Evolutionary conservation across 2,329 filamentous ascomycete genomes (phyloP).

Genomic region (Penicillium freii): DNA sequence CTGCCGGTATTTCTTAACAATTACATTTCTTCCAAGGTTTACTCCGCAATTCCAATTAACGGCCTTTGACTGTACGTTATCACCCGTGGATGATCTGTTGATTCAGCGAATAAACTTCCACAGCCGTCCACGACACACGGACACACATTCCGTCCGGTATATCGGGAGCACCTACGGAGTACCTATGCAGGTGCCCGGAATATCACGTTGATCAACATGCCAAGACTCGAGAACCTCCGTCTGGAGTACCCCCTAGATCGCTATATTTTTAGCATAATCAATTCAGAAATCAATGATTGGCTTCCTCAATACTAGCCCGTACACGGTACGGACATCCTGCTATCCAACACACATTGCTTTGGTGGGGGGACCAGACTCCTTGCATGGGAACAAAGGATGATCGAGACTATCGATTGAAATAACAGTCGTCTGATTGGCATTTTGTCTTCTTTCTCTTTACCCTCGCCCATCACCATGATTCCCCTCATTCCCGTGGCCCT

Average conservation of each 20-base stretch:
- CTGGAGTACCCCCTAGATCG: neutral
- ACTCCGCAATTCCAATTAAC: too few species aligned
- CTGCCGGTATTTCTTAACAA: too few species aligned
- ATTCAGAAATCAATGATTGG: neutral
- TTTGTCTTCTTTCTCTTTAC: neutral
- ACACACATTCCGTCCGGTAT: too few species aligned
- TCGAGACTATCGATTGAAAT: neutral
- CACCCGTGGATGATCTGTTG: too few species aligned
- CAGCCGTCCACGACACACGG: too few species aligned
- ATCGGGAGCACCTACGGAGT: too few species aligned
- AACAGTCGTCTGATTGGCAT: neutral
- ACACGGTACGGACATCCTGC: neutral
- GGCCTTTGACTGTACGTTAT: too few species aligned
- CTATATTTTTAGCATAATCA: neutral
- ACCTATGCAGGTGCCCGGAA: too few species aligned
- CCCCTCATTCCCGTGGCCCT: constrained; percentile 9
- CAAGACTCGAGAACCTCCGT: neutral
- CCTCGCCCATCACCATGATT: constrained; percentile 3
- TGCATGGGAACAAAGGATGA: neutral
- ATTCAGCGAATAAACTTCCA: too few species aligned
- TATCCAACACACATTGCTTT: neutral
- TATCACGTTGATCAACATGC: neutral
- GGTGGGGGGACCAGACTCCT: neutral
- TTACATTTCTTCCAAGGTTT: too few species aligned
- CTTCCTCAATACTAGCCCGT: neutral